These are phyloP conservation scores for Lactifluus rugatus DNA, from an alignment of 768 basidiomycete genomes.

Conservation along the genomic window DNA sequence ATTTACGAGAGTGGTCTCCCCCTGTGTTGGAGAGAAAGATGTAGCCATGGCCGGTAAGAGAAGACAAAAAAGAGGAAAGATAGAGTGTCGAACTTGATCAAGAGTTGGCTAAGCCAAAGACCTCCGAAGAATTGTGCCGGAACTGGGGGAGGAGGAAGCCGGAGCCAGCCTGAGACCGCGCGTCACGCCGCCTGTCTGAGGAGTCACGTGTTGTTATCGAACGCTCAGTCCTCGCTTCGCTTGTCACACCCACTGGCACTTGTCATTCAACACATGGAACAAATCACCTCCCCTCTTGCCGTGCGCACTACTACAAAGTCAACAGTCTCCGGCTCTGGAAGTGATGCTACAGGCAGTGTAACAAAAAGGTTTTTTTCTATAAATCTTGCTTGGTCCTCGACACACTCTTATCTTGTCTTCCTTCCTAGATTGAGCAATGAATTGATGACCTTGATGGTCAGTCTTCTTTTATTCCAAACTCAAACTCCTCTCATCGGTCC, in stretches of 20 bases:
- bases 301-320: conserved; percentile 50
- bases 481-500: not conserved
- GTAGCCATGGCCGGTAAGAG: conserved; percentile 27
- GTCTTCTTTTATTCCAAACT: conserved; percentile 20
- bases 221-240: not conserved
- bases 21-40: conserved; percentile 37
- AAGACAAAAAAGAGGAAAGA: not conserved
- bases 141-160: no score
- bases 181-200: no score
- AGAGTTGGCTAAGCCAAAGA: no score
- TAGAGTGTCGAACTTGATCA: not conserved
- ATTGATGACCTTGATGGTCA: conserved; percentile 82
- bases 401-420: conserved; percentile 5
- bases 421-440: conserved; percentile 67
- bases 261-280: conserved; percentile 46
- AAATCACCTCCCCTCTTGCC: conserved; percentile 54
- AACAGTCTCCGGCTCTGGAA: conserved; percentile 39
- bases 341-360: conserved; percentile 63
- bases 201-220: not conserved
- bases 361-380: conserved; percentile 57
- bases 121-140: no score
- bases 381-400: not conserved
- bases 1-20: conserved; percentile 51
- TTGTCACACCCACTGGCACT: not conserved
- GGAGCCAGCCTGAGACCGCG: no score